Evolutionary conservation across 2,329 filamentous ascomycete species (phyloP).

Genomic region (Metarhizium brunneum): DNA sequence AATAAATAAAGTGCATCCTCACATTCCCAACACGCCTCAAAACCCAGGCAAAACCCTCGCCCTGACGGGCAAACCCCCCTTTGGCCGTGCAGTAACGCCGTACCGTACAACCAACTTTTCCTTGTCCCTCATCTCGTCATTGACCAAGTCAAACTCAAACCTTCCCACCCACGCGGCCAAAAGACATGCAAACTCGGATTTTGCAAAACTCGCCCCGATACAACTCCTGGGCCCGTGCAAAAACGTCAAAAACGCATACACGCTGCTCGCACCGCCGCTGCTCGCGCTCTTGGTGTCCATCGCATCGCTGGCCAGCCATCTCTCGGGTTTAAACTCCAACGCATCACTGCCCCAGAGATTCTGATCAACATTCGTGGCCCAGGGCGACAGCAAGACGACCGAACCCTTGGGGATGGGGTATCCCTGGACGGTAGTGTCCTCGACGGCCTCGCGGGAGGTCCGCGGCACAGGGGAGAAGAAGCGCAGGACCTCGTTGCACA

Average conservation of each 20-base stretch:
- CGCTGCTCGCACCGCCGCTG: constrained; percentile 63
- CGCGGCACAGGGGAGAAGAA: constrained; percentile 62
- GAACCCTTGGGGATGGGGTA: constrained; percentile 63
- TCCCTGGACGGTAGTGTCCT: constrained; percentile 56
- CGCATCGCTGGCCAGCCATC: constrained; percentile 49
- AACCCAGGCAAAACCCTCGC: constrained; percentile 43
- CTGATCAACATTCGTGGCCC: constrained; percentile 60
- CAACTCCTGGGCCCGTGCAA: constrained; percentile 79
- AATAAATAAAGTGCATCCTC: too few relatives aligned
- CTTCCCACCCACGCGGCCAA: constrained; percentile 67
- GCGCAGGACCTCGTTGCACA: constrained; percentile 70
- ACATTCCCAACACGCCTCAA: constrained; percentile 42
- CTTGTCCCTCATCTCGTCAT: constrained; percentile 56
- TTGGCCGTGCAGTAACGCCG: constrained; percentile 63
- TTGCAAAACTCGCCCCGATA: constrained; percentile 74
- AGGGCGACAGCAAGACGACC: constrained; percentile 52
- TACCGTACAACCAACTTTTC: constrained; percentile 57
- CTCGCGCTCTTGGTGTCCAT: constrained; percentile 30
- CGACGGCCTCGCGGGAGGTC: constrained; percentile 55
- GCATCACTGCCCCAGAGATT: constrained; percentile 72
- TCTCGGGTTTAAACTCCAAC: constrained; percentile 65
- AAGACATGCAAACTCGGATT: constrained; percentile 76
- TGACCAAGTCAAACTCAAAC: constrained; percentile 53
- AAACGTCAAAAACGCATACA: constrained; percentile 75
- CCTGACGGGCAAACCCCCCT: constrained; percentile 61